Evolutionary conservation across 257 asterid species (phyloP), one percentile per base, ranked within the genome.

Genomic region (Gynochthodes officinalis): DNA sequence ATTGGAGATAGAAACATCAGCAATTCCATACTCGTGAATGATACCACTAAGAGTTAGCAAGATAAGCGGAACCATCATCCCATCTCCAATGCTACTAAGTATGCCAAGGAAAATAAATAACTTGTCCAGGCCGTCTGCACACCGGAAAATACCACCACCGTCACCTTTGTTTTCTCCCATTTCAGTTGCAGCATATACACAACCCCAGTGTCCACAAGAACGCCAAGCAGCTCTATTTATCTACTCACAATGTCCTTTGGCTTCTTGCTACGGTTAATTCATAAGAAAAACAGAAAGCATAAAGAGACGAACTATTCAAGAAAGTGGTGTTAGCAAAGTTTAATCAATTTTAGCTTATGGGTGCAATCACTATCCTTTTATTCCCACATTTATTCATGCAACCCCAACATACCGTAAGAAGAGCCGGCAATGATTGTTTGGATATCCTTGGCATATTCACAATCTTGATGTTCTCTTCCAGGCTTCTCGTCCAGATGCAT

Each of bases 81-180:
- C 96, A 71, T 90, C 97, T 70, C 97, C 97, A n/a, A 90, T 76
- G 78, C 93, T 79, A 7, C 96, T 91, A 59, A 89, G 64, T 30
- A 80, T 76, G 6, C 97, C 96, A 13, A 90, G 27, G 65, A 86
- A 8, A 90, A 89, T 87, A n/a, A 90, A 73, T 74, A 87, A 59
- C 78, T 80, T 90, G 75, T 90, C 97, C 39, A 70, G n/a, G 33
- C 79, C 77, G 72, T 90, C 93, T 13, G 93, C 96, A 37, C 78
- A 82, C 67, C 88, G 62, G 74, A 90, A 90, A 48, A 90, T 77
- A 23, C 74, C 79, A 33, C 75, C 81, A 21, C 73, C 62, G 5
- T 19, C 43, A 0, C 84, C 79, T 79, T 62, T 84, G 21, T 37
- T 64, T 64, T 64, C 69, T 52, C 87, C 90, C 94, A 87, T 87